phyloP scores from a whole-genome alignment of 2,329 filamentous ascomycete species.

The Huntiella bhutanensis region DNA sequence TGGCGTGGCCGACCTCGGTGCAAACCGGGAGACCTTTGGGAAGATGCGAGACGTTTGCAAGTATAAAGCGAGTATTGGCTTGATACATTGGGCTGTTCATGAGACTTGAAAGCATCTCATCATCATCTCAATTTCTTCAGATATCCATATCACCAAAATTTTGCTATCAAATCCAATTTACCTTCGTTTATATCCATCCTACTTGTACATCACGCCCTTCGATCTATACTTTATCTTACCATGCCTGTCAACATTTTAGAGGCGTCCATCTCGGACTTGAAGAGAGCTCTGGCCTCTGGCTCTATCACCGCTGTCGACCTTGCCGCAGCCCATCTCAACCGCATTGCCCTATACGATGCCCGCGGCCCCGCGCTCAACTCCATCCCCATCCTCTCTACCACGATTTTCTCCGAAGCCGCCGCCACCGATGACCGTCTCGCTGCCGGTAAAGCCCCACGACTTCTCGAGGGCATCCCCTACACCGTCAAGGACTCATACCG shows the following conservation, averaged over 20 bases:
- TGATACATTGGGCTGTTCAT: no score
- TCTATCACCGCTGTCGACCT: slow-evolving; percentile 16
- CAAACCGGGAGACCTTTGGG: no score
- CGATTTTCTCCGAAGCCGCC: slow-evolving; percentile 16
- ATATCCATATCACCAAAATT: no score
- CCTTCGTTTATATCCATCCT: no score
- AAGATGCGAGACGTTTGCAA: no score
- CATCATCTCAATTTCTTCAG: no score
- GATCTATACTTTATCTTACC: no score
- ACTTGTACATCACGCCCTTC: no score
- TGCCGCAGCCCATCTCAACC: slow-evolving; percentile 15
- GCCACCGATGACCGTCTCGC: slow-evolving; percentile 16
- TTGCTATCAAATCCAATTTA: no score
- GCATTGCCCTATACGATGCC: slow-evolving; percentile 16
- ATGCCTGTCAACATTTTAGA: slow-evolving; percentile 14
- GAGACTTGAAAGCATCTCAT: no score
- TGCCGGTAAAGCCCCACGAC: slow-evolving; percentile 5
- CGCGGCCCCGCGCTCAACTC: slow-evolving; percentile 15
- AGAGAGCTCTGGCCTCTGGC: slow-evolving; percentile 12
- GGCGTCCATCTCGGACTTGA: slow-evolving; percentile 15
- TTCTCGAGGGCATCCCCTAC: slow-evolving; percentile 36
- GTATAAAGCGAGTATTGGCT: no score
- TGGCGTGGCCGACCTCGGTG: no score
- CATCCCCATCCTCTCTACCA: slow-evolving; percentile 15
- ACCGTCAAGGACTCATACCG: slow-evolving; percentile 40